Percentiles rank a stretch among this genome's conserved stretches.
Conservation (phyloP, 129 eudicot species). For the Helichrysum umbraculigerum region DNA sequence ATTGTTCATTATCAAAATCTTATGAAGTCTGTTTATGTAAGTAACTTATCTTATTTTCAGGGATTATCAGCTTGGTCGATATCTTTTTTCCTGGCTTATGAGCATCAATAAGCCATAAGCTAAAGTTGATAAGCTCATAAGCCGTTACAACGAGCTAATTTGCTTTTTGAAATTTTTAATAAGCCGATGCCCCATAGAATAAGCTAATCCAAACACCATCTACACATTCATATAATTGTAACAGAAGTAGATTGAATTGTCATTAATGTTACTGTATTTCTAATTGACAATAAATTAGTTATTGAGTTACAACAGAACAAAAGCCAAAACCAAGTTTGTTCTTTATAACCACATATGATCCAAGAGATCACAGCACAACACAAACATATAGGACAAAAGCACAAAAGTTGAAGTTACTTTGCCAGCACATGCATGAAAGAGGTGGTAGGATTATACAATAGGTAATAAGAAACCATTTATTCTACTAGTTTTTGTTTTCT, state of each 20-base stretch:
- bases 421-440: conserved; percentile 33
- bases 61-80: too few species aligned
- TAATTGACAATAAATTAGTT: conserved; percentile 2
- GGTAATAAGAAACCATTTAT: conserved; percentile 12
- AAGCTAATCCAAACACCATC: too few species aligned
- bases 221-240: neutral
- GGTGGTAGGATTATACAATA: conserved; percentile 2
- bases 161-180: too few species aligned
- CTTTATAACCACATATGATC: conserved; percentile 35
- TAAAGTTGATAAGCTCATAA: too few species aligned
- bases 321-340: conserved; percentile 29
- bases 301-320: conserved; percentile 6
- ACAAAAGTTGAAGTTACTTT: conserved; percentile 24
- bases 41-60: too few species aligned
- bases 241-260: neutral
- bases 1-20: too few species aligned
- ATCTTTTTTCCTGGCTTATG: too few species aligned
- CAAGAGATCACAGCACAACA: conserved; percentile 29
- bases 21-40: too few species aligned
- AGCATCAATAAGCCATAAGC: too few species aligned
- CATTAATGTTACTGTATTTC: neutral
- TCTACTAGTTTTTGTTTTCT: neutral
- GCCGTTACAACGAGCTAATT: too few species aligned
- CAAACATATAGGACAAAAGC: conserved; percentile 32
- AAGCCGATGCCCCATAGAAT: too few species aligned